Conservation (phyloP, 306 rosid genomes). For the Pyrus communis region DNA sequence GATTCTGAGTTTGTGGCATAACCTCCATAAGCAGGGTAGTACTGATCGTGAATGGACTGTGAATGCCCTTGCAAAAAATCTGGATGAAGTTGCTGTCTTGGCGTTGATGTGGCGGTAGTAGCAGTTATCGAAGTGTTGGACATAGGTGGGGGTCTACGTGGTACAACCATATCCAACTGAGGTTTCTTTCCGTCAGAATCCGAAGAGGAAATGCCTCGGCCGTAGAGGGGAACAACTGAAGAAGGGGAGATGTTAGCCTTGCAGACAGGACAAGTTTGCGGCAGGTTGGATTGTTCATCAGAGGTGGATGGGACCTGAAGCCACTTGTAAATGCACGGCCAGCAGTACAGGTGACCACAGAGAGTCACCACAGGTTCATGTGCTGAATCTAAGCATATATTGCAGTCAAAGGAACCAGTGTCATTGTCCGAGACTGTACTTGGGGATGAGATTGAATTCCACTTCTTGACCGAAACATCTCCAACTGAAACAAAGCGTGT, state of each 20-base stretch:
- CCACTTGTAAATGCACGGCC: slow-evolving; percentile 96
- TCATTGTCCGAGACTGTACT: slow-evolving; percentile 28
- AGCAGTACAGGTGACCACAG: slow-evolving; percentile 91
- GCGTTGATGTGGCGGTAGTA: slow-evolving; percentile 25
- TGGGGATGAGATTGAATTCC: slow-evolving; percentile 37
- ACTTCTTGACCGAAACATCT: slow-evolving; percentile 39
- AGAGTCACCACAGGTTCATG: slow-evolving; percentile 82
- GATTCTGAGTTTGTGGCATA: slow-evolving; percentile 30
- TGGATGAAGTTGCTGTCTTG: slow-evolving; percentile 36
- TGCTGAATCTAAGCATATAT: slow-evolving; percentile 81
- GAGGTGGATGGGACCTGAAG: slow-evolving; percentile 47
- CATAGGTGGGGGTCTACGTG: slow-evolving; percentile 61
- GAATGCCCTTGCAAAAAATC: slow-evolving; percentile 42
- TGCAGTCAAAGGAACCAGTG: slow-evolving; percentile 70
- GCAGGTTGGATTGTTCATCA: slow-evolving; percentile 30
- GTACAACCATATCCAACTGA: slow-evolving; percentile 41
- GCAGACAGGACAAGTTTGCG: slow-evolving; percentile 71
- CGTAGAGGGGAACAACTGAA: slow-evolving; percentile 81
- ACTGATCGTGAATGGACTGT: slow-evolving; percentile 38
- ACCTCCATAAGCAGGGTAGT: slow-evolving; percentile 46
- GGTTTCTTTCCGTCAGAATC: slow-evolving; percentile 46
- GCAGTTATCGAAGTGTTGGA: slow-evolving; percentile 30
- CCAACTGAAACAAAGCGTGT: slow-evolving; percentile 33
- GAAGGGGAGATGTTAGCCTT: slow-evolving; percentile 59
- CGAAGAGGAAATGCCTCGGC: slow-evolving; percentile 48